Evolutionary conservation across 352 stramenopile genomes (phyloP).

Genomic region (Peronospora destructor): DNA sequence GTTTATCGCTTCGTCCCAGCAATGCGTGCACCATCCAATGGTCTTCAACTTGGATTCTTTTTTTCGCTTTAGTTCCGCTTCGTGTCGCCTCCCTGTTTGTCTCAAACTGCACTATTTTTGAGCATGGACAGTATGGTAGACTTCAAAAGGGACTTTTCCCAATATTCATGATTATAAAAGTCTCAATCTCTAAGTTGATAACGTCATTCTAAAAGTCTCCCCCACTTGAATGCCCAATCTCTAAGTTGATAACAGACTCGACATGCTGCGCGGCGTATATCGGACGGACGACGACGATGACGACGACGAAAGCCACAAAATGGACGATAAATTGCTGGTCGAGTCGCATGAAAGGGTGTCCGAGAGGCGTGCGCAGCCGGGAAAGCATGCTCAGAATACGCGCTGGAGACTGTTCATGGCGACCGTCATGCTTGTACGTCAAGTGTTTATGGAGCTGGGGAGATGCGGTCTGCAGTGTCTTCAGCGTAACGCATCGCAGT

Average conservation of each 20-base stretch:
- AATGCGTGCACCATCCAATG: neutral
- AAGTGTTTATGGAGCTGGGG: conserved; percentile 45
- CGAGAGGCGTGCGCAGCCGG: conserved; percentile 16
- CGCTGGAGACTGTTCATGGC: conserved; percentile 38
- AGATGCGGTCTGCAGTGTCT: conserved; percentile 36
- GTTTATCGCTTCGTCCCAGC: conserved; percentile 8
- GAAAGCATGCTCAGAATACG: conserved; percentile 10
- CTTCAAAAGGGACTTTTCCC: no score
- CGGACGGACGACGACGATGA: conserved; percentile 12
- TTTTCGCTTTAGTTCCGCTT: conserved; percentile 4
- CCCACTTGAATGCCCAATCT: neutral
- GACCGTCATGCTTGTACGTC: conserved; percentile 38
- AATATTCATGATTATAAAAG: no score
- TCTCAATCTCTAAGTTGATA: no score
- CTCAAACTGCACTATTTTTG: neutral
- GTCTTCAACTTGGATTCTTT: conserved; percentile 26
- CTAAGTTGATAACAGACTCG: neutral
- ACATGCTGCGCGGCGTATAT: conserved; percentile 19
- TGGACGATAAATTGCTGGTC: conserved; percentile 43
- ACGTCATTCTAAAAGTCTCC: neutral
- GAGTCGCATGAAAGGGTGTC: conserved; percentile 27
- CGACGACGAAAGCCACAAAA: conserved; percentile 10
- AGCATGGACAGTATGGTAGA: no score
- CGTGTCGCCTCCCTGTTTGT: conserved; percentile 18
- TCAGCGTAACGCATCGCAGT: conserved; percentile 41